Conservation (phyloP, 2,329 filamentous ascomycete genomes). For the Pyrenochaeta sp. region DNA sequence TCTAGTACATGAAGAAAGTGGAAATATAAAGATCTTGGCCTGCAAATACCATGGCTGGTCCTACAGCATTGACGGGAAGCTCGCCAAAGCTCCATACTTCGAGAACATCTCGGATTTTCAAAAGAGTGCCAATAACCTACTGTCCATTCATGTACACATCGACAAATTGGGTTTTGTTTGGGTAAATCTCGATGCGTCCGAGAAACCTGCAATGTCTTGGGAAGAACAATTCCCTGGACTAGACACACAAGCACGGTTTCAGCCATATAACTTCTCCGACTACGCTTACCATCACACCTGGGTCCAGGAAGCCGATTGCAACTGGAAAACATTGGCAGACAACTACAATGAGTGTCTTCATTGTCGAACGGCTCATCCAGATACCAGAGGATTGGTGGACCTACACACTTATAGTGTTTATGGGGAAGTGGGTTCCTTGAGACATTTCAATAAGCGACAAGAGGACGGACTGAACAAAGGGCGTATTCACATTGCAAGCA, state of each 20-base stretch:
- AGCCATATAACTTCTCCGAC: neutral
- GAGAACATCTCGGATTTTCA: slow-evolving; percentile 48
- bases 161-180: slow-evolving; percentile 35
- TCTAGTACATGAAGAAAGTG: slow-evolving; percentile 12
- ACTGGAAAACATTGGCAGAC: slow-evolving; percentile 46
- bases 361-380: slow-evolving; percentile 64
- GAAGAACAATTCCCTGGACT: neutral
- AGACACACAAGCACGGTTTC: neutral
- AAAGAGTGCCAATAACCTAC: slow-evolving; percentile 40
- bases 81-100: slow-evolving; percentile 53
- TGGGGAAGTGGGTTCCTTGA: slow-evolving; percentile 33
- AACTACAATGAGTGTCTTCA: slow-evolving; percentile 72
- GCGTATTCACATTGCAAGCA: neutral
- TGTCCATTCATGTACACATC: slow-evolving; percentile 34
- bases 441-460: slow-evolving; percentile 5
- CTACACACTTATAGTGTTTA: slow-evolving; percentile 62
- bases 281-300: slow-evolving; percentile 14
- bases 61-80: slow-evolving; percentile 49
- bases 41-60: slow-evolving; percentile 56
- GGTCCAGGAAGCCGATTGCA: slow-evolving; percentile 10
- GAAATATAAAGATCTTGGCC: slow-evolving; percentile 42
- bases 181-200: slow-evolving; percentile 33
- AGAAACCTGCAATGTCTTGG: neutral
- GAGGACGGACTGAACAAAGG: neutral
- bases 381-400: slow-evolving; percentile 54